These are phyloP conservation scores for Albatrellus ellisii DNA, from an alignment of 768 basidiomycete species.

Conservation along the genomic window DNA sequence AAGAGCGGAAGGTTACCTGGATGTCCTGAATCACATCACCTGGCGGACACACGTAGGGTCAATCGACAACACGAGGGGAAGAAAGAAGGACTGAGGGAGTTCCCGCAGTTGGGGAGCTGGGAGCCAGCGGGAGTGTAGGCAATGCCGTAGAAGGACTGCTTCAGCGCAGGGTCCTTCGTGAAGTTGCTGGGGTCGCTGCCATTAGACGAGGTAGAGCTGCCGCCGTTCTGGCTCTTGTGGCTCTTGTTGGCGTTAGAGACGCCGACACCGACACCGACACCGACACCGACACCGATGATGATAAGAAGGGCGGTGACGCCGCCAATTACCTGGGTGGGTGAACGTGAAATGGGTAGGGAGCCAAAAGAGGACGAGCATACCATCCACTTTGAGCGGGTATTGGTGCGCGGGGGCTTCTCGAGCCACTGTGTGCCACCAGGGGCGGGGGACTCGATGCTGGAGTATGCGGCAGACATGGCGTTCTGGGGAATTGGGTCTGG, in stretches of 20 bases:
- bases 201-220: constrained; percentile 10
- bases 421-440: constrained; percentile 1
- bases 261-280: neutral
- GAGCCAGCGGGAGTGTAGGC: constrained; percentile 77
- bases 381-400: constrained; percentile 8
- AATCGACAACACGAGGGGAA: no score
- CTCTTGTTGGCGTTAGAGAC: constrained; percentile 18
- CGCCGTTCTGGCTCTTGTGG: constrained; percentile 11
- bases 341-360: no score
- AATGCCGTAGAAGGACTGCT: constrained; percentile 71
- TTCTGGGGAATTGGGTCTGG: no score
- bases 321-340: constrained; percentile 41
- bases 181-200: constrained; percentile 68
- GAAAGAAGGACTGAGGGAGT: no score
- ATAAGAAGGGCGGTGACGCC: constrained; percentile 26
- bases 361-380: neutral
- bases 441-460: constrained; percentile 1
- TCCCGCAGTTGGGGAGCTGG: constrained; percentile 61
- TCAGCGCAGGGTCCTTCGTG: constrained; percentile 49
- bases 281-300: neutral
- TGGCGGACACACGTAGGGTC: no score
- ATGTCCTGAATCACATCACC: constrained; percentile 56
- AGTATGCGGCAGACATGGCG: no score
- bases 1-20: no score
- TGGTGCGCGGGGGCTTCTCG: neutral